These are phyloP conservation scores for Fusarium secorum DNA, from an alignment of 2,329 filamentous ascomycete genomes.

Conservation along the genomic window DNA sequence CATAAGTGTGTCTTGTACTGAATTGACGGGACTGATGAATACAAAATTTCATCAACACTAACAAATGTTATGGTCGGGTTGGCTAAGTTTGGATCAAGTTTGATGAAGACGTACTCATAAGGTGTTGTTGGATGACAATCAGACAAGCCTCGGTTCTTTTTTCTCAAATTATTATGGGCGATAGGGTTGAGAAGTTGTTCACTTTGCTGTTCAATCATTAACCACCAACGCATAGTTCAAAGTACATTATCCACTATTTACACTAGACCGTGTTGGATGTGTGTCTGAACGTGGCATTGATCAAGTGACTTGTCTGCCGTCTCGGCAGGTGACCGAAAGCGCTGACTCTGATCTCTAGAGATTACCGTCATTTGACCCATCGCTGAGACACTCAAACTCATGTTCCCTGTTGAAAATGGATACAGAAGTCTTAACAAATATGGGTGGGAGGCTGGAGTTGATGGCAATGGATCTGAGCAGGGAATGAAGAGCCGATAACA, in stretches of 20 bases:
- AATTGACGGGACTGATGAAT: neutral
- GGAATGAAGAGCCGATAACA: neutral
- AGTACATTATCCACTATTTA: neutral
- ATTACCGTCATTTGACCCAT: conserved; percentile 18
- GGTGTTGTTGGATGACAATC: neutral
- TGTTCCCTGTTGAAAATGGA: neutral
- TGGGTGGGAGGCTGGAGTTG: neutral
- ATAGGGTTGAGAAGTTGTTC: neutral
- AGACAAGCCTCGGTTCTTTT: neutral
- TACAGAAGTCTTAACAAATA: neutral
- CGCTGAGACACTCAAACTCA: neutral
- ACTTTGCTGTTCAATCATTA: neutral
- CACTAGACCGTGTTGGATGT: neutral
- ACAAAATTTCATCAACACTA: neutral
- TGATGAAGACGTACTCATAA: neutral
- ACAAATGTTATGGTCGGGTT: neutral
- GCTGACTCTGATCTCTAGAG: conserved; percentile 2
- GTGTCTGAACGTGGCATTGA: neutral
- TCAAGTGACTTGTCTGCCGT: conserved; percentile 13
- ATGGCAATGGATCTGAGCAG: neutral
- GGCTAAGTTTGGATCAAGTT: neutral
- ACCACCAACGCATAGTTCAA: neutral
- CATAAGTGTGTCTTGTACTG: neutral
- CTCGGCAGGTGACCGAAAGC: conserved; percentile 14
- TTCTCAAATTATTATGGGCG: neutral